These are phyloP conservation scores for Sclerotinia subarctica DNA, from an alignment of 2,329 filamentous ascomycete species.

Conservation along the genomic window DNA sequence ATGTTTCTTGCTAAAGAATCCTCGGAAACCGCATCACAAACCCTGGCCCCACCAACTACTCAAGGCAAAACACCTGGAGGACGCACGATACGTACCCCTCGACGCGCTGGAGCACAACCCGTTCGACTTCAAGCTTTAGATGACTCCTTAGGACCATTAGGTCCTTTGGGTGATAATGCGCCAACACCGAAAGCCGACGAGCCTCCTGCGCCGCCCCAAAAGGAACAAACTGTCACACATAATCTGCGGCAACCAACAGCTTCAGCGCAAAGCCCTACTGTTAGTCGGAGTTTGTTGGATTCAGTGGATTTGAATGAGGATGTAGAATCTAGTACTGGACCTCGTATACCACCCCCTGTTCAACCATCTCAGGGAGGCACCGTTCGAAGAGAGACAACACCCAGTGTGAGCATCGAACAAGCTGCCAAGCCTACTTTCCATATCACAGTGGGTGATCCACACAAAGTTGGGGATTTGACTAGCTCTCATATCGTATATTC, in stretches of 20 bases:
- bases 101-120: constrained; percentile 68
- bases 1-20: constrained; percentile 25
- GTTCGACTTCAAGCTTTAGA: constrained; percentile 75
- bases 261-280: constrained; percentile 46
- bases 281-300: constrained; percentile 54
- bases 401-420: constrained; percentile 88
- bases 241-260: constrained; percentile 46
- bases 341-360: constrained; percentile 65
- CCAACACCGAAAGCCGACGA: constrained; percentile 44
- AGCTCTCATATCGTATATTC: constrained; percentile 98
- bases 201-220: constrained; percentile 67
- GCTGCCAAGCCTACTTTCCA: constrained; percentile 88
- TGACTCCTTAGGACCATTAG: constrained; percentile 72
- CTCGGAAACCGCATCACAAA: constrained; percentile 24
- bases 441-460: constrained; percentile 90
- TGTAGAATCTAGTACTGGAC: constrained; percentile 47
- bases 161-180: constrained; percentile 56
- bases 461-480: constrained; percentile 95
- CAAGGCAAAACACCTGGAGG: constrained; percentile 31
- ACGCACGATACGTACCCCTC: constrained; percentile 40
- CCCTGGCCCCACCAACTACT: constrained; percentile 18
- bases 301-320: constrained; percentile 71
- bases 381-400: constrained; percentile 54
- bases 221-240: constrained; percentile 61
- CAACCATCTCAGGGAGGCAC: constrained; percentile 54